phyloP scores from a whole-genome alignment of 257 asterid species.

The Agastache rugosa region DNA sequence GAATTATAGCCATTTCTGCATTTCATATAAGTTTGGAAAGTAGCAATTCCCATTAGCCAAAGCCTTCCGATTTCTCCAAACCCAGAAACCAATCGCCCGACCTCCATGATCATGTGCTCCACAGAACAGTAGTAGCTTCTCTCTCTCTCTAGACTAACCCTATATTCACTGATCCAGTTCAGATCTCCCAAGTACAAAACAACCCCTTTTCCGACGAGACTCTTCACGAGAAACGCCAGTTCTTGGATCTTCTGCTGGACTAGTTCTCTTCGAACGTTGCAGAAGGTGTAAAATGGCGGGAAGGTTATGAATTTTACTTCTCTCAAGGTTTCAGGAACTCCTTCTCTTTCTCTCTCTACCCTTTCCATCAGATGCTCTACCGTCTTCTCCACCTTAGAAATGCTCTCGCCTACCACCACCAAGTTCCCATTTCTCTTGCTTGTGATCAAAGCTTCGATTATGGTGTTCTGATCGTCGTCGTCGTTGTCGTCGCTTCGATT shows the following conservation, averaged over 20 bases:
- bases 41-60: slow-evolving; percentile 77
- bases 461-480: slow-evolving; percentile 46
- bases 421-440: slow-evolving; percentile 43
- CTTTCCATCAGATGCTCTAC: slow-evolving; percentile 55
- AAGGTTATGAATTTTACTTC: slow-evolving; percentile 58
- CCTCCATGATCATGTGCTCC: slow-evolving; percentile 72
- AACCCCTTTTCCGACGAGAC: slow-evolving; percentile 57
- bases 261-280: slow-evolving; percentile 52
- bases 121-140: slow-evolving; percentile 61
- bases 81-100: slow-evolving; percentile 54
- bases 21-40: slow-evolving; percentile 65
- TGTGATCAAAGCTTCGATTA: slow-evolving; percentile 42
- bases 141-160: slow-evolving; percentile 46
- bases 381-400: slow-evolving; percentile 48
- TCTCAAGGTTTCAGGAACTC: slow-evolving; percentile 47
- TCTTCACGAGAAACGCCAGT: slow-evolving; percentile 47
- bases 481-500: neutral
- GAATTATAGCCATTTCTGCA: slow-evolving; percentile 65
- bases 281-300: slow-evolving; percentile 53
- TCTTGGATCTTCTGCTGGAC: slow-evolving; percentile 68
- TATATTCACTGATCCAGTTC: slow-evolving; percentile 65
- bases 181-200: slow-evolving; percentile 79
- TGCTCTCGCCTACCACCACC: slow-evolving; percentile 63
- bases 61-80: slow-evolving; percentile 52
- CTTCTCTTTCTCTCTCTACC: slow-evolving; percentile 58